These are phyloP conservation scores for Halophytophthora polymorphica DNA, from an alignment of 352 stramenopile genomes.

Conservation along the genomic window DNA sequence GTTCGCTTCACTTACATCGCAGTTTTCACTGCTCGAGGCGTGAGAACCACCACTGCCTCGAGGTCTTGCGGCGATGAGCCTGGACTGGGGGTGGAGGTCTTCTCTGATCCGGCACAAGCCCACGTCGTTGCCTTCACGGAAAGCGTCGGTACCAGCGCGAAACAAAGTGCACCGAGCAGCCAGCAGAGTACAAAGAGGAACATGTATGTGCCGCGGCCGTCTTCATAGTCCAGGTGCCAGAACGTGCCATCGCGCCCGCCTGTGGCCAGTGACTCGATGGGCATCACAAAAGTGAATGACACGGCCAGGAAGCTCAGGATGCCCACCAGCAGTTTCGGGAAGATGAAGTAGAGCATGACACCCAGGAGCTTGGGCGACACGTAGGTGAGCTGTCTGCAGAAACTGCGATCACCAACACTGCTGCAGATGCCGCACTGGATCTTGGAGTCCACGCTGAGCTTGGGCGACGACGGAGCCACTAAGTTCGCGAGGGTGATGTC, in stretches of 20 bases:
- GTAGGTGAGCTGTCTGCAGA: constrained; percentile 16
- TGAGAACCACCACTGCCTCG: neutral
- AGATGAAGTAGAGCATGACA: constrained; percentile 43
- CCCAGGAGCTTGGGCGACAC: constrained; percentile 25
- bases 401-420: constrained; percentile 15
- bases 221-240: constrained; percentile 17
- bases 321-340: constrained; percentile 38
- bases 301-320: constrained; percentile 29
- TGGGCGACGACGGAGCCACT: constrained; percentile 4
- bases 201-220: constrained; percentile 12
- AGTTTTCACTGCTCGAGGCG: too few species aligned
- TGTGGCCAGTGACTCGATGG: constrained; percentile 29
- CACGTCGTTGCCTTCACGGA: constrained; percentile 15
- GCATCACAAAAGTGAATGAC: constrained; percentile 21
- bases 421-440: constrained; percentile 26
- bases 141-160: constrained; percentile 13
- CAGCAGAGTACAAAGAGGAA: constrained; percentile 6
- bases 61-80: neutral
- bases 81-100: too few species aligned
- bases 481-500: constrained; percentile 30
- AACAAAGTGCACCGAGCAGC: constrained; percentile 8
- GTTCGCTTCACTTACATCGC: too few species aligned
- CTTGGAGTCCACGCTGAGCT: constrained; percentile 16
- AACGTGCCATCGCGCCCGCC: constrained; percentile 14
- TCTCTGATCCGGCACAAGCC: constrained; percentile 13